These are phyloP conservation scores for Aspergillus funiculosus DNA, from an alignment of 495 filamentous ascomycete species.

Conservation along the genomic window DNA sequence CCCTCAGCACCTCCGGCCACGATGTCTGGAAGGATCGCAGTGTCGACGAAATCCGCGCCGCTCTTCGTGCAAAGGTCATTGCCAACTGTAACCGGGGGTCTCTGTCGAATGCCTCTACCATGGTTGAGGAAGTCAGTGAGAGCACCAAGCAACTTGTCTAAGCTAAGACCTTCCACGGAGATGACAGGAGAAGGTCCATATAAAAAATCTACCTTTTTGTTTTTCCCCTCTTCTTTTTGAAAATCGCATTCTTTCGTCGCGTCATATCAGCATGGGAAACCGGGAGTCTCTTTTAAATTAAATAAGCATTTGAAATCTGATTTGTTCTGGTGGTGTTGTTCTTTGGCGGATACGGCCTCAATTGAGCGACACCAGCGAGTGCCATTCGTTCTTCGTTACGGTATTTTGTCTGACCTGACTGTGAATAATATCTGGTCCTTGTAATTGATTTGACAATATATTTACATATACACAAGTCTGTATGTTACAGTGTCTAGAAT, in stretches of 20 bases:
- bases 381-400: slow-evolving; percentile 13
- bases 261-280: slow-evolving; percentile 15
- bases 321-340: slow-evolving; percentile 15
- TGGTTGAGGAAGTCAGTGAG: slow-evolving; percentile 14
- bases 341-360: background rate
- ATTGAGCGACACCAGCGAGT: too few species aligned
- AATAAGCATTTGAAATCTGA: slow-evolving; percentile 30
- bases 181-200: too few species aligned
- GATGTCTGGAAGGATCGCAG: slow-evolving; percentile 55
- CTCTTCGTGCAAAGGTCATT: slow-evolving; percentile 44
- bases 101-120: slow-evolving; percentile 25
- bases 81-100: slow-evolving; percentile 17
- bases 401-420: slow-evolving; percentile 1
- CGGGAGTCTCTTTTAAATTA: slow-evolving; percentile 12
- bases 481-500: too few species aligned
- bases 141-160: slow-evolving; percentile 24
- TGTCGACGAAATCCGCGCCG: slow-evolving; percentile 53
- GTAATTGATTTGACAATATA: background rate
- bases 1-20: slow-evolving; percentile 54
- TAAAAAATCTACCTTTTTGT: background rate
- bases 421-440: slow-evolving; percentile 8
- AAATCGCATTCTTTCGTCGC: background rate
- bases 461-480: slow-evolving; percentile 5
- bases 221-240: too few species aligned
- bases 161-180: too few species aligned